Conservation (phyloP, 2,329 filamentous ascomycete species). For the Coniochaeta sp. region DNA sequence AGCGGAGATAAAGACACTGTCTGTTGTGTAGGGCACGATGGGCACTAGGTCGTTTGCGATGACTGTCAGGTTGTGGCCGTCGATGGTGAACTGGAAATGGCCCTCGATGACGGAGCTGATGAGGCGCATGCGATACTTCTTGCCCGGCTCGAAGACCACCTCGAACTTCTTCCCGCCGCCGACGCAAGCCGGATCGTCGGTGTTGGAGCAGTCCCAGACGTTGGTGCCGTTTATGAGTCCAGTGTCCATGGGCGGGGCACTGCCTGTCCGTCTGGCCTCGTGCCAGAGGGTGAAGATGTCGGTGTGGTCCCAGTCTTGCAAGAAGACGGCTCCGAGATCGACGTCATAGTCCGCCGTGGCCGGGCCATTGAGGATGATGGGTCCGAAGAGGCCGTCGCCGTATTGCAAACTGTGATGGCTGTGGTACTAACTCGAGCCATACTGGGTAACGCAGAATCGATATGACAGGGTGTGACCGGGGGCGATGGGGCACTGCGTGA, state of each 20-base stretch:
- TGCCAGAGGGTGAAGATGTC: conserved; percentile 15
- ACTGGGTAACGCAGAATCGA: conserved; percentile 24
- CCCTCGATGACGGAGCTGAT: conserved; percentile 36
- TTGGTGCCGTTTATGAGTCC: conserved; percentile 14
- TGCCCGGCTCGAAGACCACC: conserved; percentile 23
- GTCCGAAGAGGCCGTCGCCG: conserved; percentile 37
- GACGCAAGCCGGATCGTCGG: background rate
- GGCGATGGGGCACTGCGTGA: conserved; percentile 33
- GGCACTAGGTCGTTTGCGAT: conserved; percentile 51
- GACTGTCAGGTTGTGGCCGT: conserved; percentile 48
- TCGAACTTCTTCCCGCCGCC: conserved; percentile 21
- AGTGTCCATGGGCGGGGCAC: conserved; percentile 5
- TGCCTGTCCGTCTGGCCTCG: conserved; percentile 4
- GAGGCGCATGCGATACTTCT: conserved; percentile 36
- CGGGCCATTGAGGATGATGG: conserved; percentile 38
- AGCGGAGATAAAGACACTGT: conserved; percentile 34
- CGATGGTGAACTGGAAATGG: conserved; percentile 40
- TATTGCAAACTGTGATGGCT: conserved; percentile 25
- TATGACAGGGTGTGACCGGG: conserved; percentile 25
- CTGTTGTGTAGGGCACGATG: conserved; percentile 43
- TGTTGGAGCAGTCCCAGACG: conserved; percentile 8
- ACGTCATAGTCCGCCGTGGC: conserved; percentile 39
- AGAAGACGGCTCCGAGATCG: conserved; percentile 36
- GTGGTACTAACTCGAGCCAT: conserved; percentile 31
- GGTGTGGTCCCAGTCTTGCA: conserved; percentile 42